These are phyloP conservation scores for Acidomyces sp. DNA, from an alignment of 495 filamentous ascomycete species.

Conservation along the genomic window DNA sequence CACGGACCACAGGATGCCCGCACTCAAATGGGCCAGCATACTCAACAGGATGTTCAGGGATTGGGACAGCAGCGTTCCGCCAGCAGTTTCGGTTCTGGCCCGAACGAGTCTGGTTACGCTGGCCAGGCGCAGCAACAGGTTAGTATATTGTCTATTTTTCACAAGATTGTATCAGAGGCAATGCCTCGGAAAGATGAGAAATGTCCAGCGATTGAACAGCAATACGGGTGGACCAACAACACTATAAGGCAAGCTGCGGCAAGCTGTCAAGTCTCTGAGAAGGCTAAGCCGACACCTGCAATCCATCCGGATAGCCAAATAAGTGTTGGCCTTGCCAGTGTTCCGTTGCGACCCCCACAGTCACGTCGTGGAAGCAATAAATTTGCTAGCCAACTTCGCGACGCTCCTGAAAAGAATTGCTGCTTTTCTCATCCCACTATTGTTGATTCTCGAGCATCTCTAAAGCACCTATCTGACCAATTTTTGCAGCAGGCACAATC, in stretches of 20 bases:
- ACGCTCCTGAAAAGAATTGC: too few relatives aligned
- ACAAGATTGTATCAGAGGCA: neutral
- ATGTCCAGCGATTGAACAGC: too few relatives aligned
- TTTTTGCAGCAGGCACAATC: slow-evolving; percentile 40
- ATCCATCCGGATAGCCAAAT: too few relatives aligned
- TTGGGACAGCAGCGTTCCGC: slow-evolving; percentile 54
- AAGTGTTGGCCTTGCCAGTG: too few relatives aligned
- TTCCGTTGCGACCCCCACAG: too few relatives aligned
- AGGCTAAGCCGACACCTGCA: too few relatives aligned
- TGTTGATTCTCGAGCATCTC: neutral
- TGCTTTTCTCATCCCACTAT: neutral
- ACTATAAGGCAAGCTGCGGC: too few relatives aligned
- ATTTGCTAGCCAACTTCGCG: too few relatives aligned
- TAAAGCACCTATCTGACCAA: slow-evolving; percentile 14
- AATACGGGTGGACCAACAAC: too few relatives aligned
- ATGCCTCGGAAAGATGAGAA: neutral
- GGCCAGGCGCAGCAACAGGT: slow-evolving; percentile 30
- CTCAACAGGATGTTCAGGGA: slow-evolving; percentile 63
- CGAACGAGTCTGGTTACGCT: slow-evolving; percentile 50
- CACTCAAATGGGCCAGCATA: slow-evolving; percentile 16
- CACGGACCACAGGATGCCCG: slow-evolving; percentile 58
- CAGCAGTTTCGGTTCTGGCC: slow-evolving; percentile 63
- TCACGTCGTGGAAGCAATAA: too few relatives aligned
- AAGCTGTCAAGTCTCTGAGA: too few relatives aligned
- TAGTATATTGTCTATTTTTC: slow-evolving; percentile 14